phyloP scores from a whole-genome alignment of 768 basidiomycete genomes.

The Ramaria sp. region DNA sequence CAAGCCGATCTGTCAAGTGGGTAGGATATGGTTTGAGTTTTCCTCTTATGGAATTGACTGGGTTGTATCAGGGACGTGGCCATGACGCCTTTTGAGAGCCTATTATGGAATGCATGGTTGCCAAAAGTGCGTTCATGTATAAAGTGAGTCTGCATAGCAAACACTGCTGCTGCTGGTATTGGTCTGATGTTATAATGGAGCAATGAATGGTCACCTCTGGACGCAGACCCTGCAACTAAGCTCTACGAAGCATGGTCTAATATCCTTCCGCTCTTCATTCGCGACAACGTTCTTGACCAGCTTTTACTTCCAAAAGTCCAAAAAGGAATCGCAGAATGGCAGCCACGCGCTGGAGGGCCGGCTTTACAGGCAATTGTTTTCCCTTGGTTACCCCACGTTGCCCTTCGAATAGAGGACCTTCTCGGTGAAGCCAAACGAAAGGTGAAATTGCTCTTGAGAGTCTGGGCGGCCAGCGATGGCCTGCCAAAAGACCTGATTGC shows the following conservation, averaged over 20 bases:
- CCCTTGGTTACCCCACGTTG: constrained; percentile 91
- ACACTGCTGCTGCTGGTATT: not conserved
- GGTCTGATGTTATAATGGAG: constrained; percentile 15
- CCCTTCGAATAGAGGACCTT: constrained; percentile 72
- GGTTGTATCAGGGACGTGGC: constrained; percentile 33
- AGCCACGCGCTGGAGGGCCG: constrained; percentile 40
- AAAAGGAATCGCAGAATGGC: constrained; percentile 79
- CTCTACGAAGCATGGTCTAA: constrained; percentile 84
- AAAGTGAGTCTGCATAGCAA: constrained; percentile 37
- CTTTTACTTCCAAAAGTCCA: constrained; percentile 89
- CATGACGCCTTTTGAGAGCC: constrained; percentile 94
- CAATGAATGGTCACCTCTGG: constrained; percentile 81
- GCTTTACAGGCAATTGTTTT: constrained; percentile 77
- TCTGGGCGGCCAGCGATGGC: constrained; percentile 63
- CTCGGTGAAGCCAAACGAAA: constrained; percentile 81
- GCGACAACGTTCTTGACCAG: constrained; percentile 93
- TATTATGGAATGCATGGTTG: constrained; percentile 92
- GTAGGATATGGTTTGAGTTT: constrained; percentile 14
- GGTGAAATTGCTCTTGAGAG: constrained; percentile 64
- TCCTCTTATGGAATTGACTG: not conserved
- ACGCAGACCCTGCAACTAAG: constrained; percentile 64
- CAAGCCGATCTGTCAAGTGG: constrained; percentile 25
- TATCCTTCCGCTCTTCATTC: constrained; percentile 82
- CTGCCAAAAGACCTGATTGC: constrained; percentile 62
- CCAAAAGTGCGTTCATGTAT: constrained; percentile 88